phyloP scores from a whole-genome alignment of 768 basidiomycete genomes.

The Hericium alpestre region DNA sequence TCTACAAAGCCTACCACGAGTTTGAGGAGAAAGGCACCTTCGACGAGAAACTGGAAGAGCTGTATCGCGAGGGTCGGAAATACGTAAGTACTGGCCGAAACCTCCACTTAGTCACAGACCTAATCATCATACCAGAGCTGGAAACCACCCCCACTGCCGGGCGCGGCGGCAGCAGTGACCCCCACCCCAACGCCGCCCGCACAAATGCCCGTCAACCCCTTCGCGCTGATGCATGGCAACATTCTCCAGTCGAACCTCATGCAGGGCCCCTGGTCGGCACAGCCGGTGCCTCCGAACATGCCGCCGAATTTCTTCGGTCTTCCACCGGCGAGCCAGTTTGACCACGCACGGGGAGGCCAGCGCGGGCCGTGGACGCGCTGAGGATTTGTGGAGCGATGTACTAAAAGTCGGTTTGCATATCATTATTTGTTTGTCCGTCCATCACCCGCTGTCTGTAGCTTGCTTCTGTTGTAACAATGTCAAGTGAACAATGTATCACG shows the following conservation, averaged over 20 bases:
- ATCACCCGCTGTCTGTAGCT: background rate
- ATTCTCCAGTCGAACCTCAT: conserved; percentile 5
- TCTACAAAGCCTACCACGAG: conserved; percentile 74
- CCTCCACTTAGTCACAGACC: background rate
- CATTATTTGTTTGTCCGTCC: background rate
- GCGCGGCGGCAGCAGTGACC: background rate
- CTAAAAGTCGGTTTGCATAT: background rate
- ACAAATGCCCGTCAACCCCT: conserved; percentile 7
- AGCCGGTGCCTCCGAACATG: conserved; percentile 7
- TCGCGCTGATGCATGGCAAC: conserved; percentile 9
- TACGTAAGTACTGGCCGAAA: conserved; percentile 35
- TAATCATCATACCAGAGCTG: conserved; percentile 31
- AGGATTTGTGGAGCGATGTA: background rate
- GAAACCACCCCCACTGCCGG: conserved; percentile 36
- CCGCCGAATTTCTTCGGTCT: background rate
- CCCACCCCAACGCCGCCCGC: conserved; percentile 7
- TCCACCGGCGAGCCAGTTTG: background rate
- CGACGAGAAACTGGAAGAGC: conserved; percentile 78
- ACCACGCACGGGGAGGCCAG: background rate
- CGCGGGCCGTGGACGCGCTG: background rate
- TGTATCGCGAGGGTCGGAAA: conserved; percentile 70
- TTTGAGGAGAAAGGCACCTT: conserved; percentile 70
- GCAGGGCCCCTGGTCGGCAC: conserved; percentile 5
- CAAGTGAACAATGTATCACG: background rate
- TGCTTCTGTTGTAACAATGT: background rate